Conservation (phyloP, 768 basidiomycete species). For the Glaciozyma antarctica region DNA sequence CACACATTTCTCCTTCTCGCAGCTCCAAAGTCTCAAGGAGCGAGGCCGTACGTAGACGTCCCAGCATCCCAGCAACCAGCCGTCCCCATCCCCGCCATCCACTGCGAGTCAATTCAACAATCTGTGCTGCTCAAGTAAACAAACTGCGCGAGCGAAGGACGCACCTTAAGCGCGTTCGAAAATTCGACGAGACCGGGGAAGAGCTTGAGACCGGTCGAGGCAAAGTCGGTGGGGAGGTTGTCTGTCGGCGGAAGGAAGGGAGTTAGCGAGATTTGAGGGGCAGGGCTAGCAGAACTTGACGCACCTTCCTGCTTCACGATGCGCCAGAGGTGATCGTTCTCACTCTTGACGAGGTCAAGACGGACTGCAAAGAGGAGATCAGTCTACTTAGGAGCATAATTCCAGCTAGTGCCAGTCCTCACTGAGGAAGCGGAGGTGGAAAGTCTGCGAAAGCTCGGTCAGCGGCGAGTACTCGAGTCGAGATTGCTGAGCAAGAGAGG, state of each 20-base stretch:
- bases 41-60: too few species aligned
- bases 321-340: constrained; percentile 10
- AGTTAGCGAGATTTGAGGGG: not conserved
- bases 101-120: too few species aligned
- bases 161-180: constrained; percentile 16
- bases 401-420: too few species aligned
- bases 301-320: constrained; percentile 21
- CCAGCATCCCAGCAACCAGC: too few species aligned
- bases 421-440: constrained; percentile 21
- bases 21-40: too few species aligned
- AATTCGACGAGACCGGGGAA: constrained; percentile 9
- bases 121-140: too few species aligned
- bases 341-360: constrained; percentile 15
- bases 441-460: not conserved
- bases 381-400: too few species aligned
- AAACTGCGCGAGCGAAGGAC: not conserved
- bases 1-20: too few species aligned
- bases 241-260: not conserved
- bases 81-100: too few species aligned
- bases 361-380: constrained; percentile 1
- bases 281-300: not conserved
- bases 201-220: constrained; percentile 5
- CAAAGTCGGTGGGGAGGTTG: constrained; percentile 20
- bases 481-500: not conserved
- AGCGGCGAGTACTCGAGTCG: not conserved